These are phyloP conservation scores for Leccinum barrowsii DNA, from an alignment of 768 basidiomycete species.

Conservation along the genomic window DNA sequence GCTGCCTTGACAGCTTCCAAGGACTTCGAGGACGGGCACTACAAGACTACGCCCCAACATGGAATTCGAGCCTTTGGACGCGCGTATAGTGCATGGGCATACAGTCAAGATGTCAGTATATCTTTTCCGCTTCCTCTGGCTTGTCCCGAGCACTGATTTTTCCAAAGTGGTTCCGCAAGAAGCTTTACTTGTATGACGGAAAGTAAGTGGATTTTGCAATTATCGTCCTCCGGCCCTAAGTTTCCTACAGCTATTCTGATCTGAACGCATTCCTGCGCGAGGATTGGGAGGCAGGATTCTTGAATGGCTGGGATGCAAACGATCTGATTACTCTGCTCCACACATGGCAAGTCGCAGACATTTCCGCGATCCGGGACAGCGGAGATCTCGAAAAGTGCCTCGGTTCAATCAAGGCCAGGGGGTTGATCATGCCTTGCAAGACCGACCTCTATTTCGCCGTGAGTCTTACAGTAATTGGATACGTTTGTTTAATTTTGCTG, in stretches of 20 bases:
- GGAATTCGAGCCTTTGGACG: constrained; percentile 56
- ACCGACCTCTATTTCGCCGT: constrained; percentile 62
- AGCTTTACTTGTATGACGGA: constrained; percentile 42
- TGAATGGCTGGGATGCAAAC: constrained; percentile 52
- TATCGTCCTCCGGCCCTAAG: not conserved
- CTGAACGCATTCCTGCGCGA: constrained; percentile 48
- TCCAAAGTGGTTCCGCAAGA: constrained; percentile 52
- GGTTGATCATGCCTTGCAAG: constrained; percentile 58
- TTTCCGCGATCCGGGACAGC: constrained; percentile 43
- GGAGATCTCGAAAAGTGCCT: constrained; percentile 44
- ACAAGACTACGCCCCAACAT: constrained; percentile 42
- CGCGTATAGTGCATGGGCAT: constrained; percentile 60
- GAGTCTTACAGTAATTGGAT: constrained; percentile 27
- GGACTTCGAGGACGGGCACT: constrained; percentile 54
- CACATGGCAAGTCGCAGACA: constrained; percentile 52
- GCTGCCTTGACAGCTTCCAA: constrained; percentile 50
- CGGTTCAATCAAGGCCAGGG: constrained; percentile 46
- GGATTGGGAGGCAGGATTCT: constrained; percentile 47
- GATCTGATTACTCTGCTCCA: constrained; percentile 47
- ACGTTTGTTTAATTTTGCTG: not conserved
- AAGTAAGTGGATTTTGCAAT: constrained; percentile 26
- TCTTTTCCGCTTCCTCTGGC: not conserved
- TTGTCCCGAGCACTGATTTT: not conserved
- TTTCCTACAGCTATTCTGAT: constrained; percentile 40
- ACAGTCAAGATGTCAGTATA: constrained; percentile 48